Evolutionary conservation across 139 green algal species (phyloP).

Genomic region (Desmodesmus armatus): DNA sequence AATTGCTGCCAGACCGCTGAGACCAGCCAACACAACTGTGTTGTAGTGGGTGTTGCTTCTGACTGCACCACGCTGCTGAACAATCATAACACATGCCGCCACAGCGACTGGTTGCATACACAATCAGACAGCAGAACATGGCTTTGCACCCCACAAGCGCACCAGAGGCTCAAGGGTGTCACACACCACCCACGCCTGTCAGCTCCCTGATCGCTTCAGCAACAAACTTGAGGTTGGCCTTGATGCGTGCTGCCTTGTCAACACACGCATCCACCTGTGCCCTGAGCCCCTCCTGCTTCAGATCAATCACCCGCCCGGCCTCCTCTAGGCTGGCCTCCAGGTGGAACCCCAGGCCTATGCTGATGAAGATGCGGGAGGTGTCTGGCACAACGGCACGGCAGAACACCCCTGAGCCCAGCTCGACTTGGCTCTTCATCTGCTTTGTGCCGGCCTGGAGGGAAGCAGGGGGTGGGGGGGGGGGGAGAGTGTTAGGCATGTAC

Average conservation of each 20-base stretch:
- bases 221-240: slow-evolving; percentile 50
- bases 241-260: slow-evolving; percentile 41
- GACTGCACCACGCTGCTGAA: too few relatives aligned
- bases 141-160: too few relatives aligned
- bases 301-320: neutral
- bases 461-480: too few relatives aligned
- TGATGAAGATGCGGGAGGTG: slow-evolving; percentile 50
- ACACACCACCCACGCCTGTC: too few relatives aligned
- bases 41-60: too few relatives aligned
- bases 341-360: slow-evolving; percentile 66
- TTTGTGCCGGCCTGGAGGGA: slow-evolving; percentile 6
- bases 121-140: too few relatives aligned
- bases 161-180: too few relatives aligned
- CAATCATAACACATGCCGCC: too few relatives aligned
- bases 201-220: slow-evolving; percentile 42
- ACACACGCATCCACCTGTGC: slow-evolving; percentile 1
- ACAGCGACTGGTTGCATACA: too few relatives aligned
- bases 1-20: too few relatives aligned
- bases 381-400: slow-evolving; percentile 57
- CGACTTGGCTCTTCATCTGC: slow-evolving; percentile 44
- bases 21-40: too few relatives aligned
- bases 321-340: slow-evolving; percentile 55
- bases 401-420: slow-evolving; percentile 56
- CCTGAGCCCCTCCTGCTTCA: neutral
- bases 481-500: too few relatives aligned